Conservation (phyloP, 352 stramenopile genomes). For the Phytophthora crassamura region DNA sequence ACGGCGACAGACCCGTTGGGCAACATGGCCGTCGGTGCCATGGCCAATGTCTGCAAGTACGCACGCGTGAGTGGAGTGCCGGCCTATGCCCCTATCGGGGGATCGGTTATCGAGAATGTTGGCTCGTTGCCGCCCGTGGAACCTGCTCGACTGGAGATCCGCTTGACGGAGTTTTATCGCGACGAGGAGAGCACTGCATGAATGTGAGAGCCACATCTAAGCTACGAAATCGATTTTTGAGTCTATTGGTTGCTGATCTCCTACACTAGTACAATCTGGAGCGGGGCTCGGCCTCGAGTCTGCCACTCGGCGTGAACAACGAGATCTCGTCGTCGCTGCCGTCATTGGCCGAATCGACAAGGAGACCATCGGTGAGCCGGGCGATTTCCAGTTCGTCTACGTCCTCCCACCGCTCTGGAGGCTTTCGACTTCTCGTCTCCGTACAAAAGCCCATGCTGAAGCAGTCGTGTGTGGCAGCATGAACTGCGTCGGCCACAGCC, state of each 20-base stretch:
- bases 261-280: slow-evolving; percentile 6
- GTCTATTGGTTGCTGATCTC: slow-evolving; percentile 1
- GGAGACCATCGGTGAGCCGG: slow-evolving; percentile 5
- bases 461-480: slow-evolving; percentile 28
- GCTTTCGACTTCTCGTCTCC: slow-evolving; percentile 8
- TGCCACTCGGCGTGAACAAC: slow-evolving; percentile 10
- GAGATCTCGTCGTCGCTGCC: slow-evolving; percentile 28
- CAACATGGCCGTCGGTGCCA: slow-evolving; percentile 48
- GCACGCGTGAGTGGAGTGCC: slow-evolving; percentile 41
- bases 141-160: slow-evolving; percentile 57
- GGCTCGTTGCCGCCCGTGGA: slow-evolving; percentile 47
- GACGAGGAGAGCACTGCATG: not conserved
- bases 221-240: not conserved
- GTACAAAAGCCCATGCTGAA: slow-evolving; percentile 19
- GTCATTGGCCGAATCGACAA: not conserved
- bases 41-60: slow-evolving; percentile 64
- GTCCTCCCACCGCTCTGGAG: not conserved
- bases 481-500: slow-evolving; percentile 24
- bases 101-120: slow-evolving; percentile 42
- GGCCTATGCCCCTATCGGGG: slow-evolving; percentile 49
- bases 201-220: not conserved
- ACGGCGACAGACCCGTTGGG: slow-evolving; percentile 18
- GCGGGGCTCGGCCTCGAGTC: slow-evolving; percentile 23
- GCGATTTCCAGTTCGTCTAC: slow-evolving; percentile 14
- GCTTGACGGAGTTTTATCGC: slow-evolving; percentile 65